A percentile compares a stretch with the other conserved stretches of the same genome.
Conservation (phyloP, 208 protist genomes). For the Trypanosoma scelopori region DNA sequence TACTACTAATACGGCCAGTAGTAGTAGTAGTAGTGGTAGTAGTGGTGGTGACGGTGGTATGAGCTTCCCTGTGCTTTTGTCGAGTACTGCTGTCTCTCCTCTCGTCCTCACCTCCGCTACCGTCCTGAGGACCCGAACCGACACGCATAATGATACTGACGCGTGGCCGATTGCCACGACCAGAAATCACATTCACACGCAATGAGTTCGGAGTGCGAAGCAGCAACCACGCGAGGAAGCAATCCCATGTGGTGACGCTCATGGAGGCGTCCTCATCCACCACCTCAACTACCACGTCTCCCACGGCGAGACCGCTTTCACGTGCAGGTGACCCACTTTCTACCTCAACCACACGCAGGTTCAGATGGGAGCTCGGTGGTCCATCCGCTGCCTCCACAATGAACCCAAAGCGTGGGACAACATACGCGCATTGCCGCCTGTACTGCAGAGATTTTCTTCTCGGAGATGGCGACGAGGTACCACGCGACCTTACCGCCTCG, state of each 20-base stretch:
- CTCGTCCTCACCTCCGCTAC: too few relatives aligned
- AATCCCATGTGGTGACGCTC: background rate
- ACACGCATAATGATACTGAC: background rate
- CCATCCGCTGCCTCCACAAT: background rate
- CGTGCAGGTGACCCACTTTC: background rate
- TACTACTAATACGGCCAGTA: too few relatives aligned
- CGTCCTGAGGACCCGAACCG: background rate
- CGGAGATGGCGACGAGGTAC: too few relatives aligned
- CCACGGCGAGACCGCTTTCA: background rate
- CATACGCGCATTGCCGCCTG: background rate
- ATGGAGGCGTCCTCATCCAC: background rate
- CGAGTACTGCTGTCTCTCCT: too few relatives aligned
- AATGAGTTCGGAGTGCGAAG: background rate
- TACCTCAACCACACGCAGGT: background rate
- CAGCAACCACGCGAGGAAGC: background rate
- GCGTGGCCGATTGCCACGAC: background rate
- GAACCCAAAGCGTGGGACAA: slow-evolving; percentile 13
- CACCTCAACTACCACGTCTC: background rate
- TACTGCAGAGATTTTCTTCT: too few relatives aligned
- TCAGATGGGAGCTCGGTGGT: background rate
- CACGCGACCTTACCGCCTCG: too few relatives aligned
- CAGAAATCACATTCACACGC: background rate
- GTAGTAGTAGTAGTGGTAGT: too few relatives aligned
- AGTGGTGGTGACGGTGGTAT: too few relatives aligned
- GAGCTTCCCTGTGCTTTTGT: too few relatives aligned